These are phyloP conservation scores for Andrographis paniculata DNA, from an alignment of 305 asterid species.

Conservation along the genomic window DNA sequence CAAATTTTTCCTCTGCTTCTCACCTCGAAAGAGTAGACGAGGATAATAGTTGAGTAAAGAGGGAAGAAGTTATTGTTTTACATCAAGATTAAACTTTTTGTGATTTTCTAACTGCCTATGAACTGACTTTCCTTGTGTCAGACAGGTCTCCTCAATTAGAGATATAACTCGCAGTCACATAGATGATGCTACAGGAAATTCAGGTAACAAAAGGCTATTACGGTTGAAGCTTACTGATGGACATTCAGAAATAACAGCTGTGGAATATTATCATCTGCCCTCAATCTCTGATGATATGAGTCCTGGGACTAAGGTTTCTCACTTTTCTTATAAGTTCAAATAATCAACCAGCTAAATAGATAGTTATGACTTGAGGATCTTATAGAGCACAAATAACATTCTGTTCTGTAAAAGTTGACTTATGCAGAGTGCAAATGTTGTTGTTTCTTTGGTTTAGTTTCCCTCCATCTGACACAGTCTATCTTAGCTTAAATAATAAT, in stretches of 20 bases:
- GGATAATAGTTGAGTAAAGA: background rate
- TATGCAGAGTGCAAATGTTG: too few relatives aligned
- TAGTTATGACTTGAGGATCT: too few relatives aligned
- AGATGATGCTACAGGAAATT: slow-evolving; percentile 47
- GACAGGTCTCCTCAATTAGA: slow-evolving; percentile 53
- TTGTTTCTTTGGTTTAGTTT: too few relatives aligned
- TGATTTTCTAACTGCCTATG: slow-evolving; percentile 1
- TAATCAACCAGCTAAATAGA: background rate
- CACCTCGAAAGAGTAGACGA: background rate
- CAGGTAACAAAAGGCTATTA: slow-evolving; percentile 44
- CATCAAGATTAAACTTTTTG: slow-evolving; percentile 6
- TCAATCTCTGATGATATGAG: slow-evolving; percentile 58
- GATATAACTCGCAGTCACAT: slow-evolving; percentile 55
- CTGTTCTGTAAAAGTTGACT: too few relatives aligned
- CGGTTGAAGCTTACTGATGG: slow-evolving; percentile 83
- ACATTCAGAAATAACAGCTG: slow-evolving; percentile 56
- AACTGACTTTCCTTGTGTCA: slow-evolving; percentile 9
- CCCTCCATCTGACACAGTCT: too few relatives aligned
- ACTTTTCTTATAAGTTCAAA: background rate
- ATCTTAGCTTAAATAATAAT: background rate
- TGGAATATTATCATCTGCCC: slow-evolving; percentile 62
- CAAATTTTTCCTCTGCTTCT: background rate
- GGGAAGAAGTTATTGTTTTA: background rate
- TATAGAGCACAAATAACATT: too few relatives aligned
- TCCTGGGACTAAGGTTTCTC: slow-evolving; percentile 80